Evolutionary conservation across 2,329 filamentous ascomycete genomes (phyloP).

Genomic region (Venturia pyrina): DNA sequence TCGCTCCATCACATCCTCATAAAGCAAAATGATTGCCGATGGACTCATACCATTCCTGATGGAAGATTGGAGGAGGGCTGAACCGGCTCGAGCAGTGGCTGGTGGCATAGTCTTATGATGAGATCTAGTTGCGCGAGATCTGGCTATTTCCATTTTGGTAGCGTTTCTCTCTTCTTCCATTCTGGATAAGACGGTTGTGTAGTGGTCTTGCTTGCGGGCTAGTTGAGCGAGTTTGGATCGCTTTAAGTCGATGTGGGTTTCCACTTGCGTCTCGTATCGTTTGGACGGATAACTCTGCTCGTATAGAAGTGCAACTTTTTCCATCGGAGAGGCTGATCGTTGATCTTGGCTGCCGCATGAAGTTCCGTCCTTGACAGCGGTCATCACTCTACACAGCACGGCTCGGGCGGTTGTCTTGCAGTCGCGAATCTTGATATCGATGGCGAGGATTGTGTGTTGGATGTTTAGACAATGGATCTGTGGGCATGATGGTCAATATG

Average conservation of each 20-base stretch:
- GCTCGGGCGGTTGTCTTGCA: background rate
- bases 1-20: background rate
- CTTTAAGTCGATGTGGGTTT: background rate
- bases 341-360: background rate
- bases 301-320: background rate
- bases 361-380: background rate
- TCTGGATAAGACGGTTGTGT: background rate
- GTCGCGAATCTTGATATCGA: background rate
- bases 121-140: background rate
- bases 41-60: background rate
- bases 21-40: background rate
- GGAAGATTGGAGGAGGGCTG: background rate
- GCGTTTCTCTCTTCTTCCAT: background rate
- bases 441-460: background rate
- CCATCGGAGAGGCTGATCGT: background rate
- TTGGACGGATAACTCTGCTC: background rate
- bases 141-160: background rate
- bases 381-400: background rate
- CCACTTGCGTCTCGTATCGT: background rate
- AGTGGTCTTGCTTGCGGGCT: background rate
- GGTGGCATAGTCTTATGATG: background rate
- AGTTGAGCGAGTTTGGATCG: background rate
- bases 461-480: background rate
- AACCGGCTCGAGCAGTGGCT: background rate
- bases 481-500: background rate